Conservation (phyloP, 1,284 basidiomycete genomes). For the Apiotrichum domesticum region DNA sequence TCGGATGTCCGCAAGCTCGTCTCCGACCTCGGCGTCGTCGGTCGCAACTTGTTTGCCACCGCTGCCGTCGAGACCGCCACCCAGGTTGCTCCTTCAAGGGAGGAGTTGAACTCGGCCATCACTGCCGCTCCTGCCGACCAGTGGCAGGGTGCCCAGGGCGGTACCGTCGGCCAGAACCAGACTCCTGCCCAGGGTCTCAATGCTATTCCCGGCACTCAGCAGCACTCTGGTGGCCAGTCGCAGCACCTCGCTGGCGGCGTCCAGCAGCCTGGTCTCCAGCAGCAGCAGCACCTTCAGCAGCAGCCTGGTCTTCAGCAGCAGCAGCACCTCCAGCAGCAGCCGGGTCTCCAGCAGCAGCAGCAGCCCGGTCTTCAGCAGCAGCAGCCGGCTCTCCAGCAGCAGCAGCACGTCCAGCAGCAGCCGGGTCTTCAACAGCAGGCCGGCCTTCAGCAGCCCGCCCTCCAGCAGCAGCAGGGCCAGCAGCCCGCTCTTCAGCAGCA, state of each 20-base stretch:
- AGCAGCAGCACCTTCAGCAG: no score
- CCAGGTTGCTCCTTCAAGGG: conserved; percentile 60
- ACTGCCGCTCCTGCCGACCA: conserved; percentile 56
- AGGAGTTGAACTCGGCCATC: conserved; percentile 51
- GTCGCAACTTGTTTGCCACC: conserved; percentile 77
- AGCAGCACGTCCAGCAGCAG: no score
- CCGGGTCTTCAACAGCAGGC: no score
- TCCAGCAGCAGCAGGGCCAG: conserved; percentile 17
- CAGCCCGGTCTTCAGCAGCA: not conserved
- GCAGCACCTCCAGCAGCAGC: not conserved
- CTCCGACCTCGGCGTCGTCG: conserved; percentile 72
- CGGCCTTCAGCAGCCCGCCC: no score
- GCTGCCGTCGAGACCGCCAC: conserved; percentile 70
- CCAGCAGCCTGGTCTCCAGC: not conserved
- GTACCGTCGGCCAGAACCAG: conserved; percentile 34
- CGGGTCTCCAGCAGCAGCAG: conserved; percentile 11
- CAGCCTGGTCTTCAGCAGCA: not conserved
- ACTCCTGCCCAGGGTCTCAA: conserved; percentile 21
- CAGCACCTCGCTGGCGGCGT: not conserved
- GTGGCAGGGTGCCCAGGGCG: conserved; percentile 30
- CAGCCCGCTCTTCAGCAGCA: conserved; percentile 51
- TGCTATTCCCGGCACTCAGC: no score
- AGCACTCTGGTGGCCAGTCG: no score
- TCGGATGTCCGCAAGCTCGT: conserved; percentile 84
- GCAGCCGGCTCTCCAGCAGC: no score